Percentiles rank a stretch among this genome's conserved stretches.
phyloP scores from a whole-genome alignment of 805 yeast species.

The Wickerhamiella dianesei region DNA sequence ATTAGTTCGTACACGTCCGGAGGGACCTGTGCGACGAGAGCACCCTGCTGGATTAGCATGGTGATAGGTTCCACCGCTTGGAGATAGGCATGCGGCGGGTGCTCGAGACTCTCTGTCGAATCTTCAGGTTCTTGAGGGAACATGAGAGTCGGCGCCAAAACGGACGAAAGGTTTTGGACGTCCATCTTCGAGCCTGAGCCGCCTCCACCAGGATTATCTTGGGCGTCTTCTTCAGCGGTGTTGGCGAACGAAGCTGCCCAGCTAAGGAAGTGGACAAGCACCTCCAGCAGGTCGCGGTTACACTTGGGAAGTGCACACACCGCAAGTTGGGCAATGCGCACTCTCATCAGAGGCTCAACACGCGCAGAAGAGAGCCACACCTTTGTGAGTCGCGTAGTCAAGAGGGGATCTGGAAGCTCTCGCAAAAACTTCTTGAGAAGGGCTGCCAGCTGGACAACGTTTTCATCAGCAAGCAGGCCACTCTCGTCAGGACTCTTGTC shows the following conservation, averaged over 20 bases:
- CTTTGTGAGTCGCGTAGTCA: slow-evolving; percentile 56
- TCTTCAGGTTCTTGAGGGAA: slow-evolving; percentile 35
- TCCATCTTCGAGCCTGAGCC: slow-evolving; percentile 80
- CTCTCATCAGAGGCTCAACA: slow-evolving; percentile 15
- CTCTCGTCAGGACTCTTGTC: slow-evolving; percentile 58
- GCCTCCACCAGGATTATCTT: neutral
- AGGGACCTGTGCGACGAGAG: slow-evolving; percentile 68
- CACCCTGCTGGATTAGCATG: slow-evolving; percentile 66
- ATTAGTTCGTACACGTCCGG: slow-evolving; percentile 40
- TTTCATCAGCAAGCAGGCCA: slow-evolving; percentile 61
- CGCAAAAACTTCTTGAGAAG: slow-evolving; percentile 79
- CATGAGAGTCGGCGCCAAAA: slow-evolving; percentile 81
- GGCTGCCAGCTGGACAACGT: slow-evolving; percentile 87
- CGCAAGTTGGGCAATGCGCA: slow-evolving; percentile 36
- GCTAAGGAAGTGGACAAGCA: slow-evolving; percentile 66
- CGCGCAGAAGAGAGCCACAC: slow-evolving; percentile 48
- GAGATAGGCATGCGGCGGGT: slow-evolving; percentile 35
- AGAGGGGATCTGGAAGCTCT: slow-evolving; percentile 82
- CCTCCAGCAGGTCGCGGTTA: slow-evolving; percentile 78
- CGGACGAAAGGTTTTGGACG: slow-evolving; percentile 87
- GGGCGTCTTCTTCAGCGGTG: slow-evolving; percentile 59
- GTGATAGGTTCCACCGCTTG: slow-evolving; percentile 85
- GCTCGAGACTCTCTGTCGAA: slow-evolving; percentile 12
- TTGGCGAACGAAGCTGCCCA: slow-evolving; percentile 96
- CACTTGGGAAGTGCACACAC: slow-evolving; percentile 69